Percentiles rank a stretch among this genome's conserved stretches.
Conservation (phyloP, 306 rosid species). For the Lotus japonicus region DNA sequence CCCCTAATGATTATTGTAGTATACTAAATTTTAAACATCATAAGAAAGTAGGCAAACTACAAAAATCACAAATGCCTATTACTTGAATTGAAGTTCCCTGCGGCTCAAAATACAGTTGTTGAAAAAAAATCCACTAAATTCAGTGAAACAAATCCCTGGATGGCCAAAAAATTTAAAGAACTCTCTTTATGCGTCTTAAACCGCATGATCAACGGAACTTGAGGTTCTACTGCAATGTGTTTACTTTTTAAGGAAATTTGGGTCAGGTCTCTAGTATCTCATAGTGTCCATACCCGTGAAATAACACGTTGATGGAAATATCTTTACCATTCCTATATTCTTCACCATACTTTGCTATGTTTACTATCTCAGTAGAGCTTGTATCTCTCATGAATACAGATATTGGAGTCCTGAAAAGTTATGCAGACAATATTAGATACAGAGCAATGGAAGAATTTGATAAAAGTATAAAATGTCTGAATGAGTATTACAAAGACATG, state of each 20-base stretch:
- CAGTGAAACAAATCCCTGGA: background rate
- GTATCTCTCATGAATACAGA: slow-evolving; percentile 75
- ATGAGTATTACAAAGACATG: background rate
- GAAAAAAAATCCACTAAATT: slow-evolving; percentile 4
- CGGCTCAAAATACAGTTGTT: slow-evolving; percentile 7
- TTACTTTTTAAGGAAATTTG: slow-evolving; percentile 29
- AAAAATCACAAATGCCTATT: slow-evolving; percentile 28
- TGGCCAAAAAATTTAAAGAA: background rate
- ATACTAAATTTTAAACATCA: background rate
- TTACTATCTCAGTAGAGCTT: slow-evolving; percentile 45
- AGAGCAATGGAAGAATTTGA: background rate
- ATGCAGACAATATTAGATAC: slow-evolving; percentile 12
- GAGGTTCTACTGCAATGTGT: slow-evolving; percentile 1
- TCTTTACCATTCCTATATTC: slow-evolving; percentile 53
- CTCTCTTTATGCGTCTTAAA: slow-evolving; percentile 14
- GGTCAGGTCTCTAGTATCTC: slow-evolving; percentile 62
- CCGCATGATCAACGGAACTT: slow-evolving; percentile 12
- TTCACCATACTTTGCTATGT: slow-evolving; percentile 85
- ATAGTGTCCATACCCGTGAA: slow-evolving; percentile 94
- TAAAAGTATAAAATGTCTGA: background rate
- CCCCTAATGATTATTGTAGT: background rate
- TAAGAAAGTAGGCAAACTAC: background rate
- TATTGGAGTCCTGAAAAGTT: slow-evolving; percentile 55
- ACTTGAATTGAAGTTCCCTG: slow-evolving; percentile 30
- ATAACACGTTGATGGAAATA: slow-evolving; percentile 67